phyloP scores from a whole-genome alignment of 495 filamentous ascomycete species.

The Tirmania nivea region DNA sequence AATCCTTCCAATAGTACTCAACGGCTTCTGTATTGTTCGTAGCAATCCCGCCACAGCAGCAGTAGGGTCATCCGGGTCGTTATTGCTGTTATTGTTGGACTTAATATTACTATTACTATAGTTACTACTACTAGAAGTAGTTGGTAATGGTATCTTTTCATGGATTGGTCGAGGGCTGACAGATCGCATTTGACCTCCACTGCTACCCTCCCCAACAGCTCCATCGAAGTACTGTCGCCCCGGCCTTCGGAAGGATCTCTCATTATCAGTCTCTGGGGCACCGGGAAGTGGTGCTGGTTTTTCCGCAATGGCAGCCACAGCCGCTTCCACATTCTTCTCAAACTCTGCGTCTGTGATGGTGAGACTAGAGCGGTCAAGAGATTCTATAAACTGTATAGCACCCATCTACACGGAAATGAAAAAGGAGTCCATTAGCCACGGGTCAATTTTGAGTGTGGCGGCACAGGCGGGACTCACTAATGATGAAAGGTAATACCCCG shows the following conservation, averaged over 20 bases:
- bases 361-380: constrained; percentile 74
- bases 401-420: constrained; percentile 40
- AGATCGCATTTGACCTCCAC: neutral
- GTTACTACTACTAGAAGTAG: too few species aligned
- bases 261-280: constrained; percentile 23
- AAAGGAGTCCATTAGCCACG: constrained; percentile 1
- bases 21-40: constrained; percentile 72
- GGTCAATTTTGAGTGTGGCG: neutral
- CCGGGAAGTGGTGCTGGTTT: constrained; percentile 27
- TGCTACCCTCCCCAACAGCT: constrained; percentile 23
- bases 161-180: neutral
- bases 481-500: constrained; percentile 95
- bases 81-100: neutral
- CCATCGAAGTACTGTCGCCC: constrained; percentile 17
- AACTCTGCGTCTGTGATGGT: constrained; percentile 92
- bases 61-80: neutral
- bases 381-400: constrained; percentile 91
- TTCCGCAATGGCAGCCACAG: constrained; percentile 90
- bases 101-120: neutral
- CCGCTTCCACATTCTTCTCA: constrained; percentile 80
- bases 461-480: constrained; percentile 32
- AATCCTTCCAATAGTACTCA: constrained; percentile 90
- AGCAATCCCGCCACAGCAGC: constrained; percentile 53
- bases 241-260: constrained; percentile 4
- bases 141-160: neutral